phyloP scores from a whole-genome alignment of 805 yeast genomes.

The Yarrowia hollandica region DNA sequence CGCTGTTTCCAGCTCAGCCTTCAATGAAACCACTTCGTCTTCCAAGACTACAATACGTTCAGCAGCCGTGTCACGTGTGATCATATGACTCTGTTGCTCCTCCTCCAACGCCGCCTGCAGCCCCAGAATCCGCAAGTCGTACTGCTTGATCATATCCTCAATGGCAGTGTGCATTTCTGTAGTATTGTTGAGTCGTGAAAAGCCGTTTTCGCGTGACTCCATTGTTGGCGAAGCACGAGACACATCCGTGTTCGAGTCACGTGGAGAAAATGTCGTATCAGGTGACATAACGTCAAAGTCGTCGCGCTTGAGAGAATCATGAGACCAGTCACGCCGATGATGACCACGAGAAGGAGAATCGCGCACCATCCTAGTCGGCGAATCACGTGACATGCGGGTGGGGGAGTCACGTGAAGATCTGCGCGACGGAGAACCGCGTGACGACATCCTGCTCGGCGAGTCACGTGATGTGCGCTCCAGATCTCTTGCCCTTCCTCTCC shows the following conservation, averaged over 20 bases:
- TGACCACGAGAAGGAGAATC: background rate
- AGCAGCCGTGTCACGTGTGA: background rate
- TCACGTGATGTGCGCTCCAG: conserved; percentile 1
- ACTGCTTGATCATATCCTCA: conserved; percentile 24
- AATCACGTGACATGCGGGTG: background rate
- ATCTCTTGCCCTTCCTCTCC: conserved; percentile 24
- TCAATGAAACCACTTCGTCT: too few relatives aligned
- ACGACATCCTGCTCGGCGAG: background rate
- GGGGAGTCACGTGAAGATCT: background rate
- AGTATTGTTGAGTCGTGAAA: background rate
- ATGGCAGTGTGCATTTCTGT: conserved; percentile 20
- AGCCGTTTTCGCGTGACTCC: conserved; percentile 6
- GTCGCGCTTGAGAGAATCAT: background rate
- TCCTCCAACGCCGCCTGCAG: background rate
- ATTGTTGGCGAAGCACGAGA: background rate
- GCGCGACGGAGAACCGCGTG: background rate
- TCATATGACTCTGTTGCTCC: background rate
- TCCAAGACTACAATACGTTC: too few relatives aligned
- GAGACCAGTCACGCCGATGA: background rate
- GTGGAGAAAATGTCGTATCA: background rate
- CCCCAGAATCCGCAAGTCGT: conserved; percentile 1
- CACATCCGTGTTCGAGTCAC: conserved; percentile 3
- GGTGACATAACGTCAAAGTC: conserved; percentile 1
- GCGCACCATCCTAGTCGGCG: background rate
- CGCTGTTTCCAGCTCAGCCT: too few relatives aligned